phyloP scores from a whole-genome alignment of 768 basidiomycete genomes.

The Solioccasus polychromus region DNA sequence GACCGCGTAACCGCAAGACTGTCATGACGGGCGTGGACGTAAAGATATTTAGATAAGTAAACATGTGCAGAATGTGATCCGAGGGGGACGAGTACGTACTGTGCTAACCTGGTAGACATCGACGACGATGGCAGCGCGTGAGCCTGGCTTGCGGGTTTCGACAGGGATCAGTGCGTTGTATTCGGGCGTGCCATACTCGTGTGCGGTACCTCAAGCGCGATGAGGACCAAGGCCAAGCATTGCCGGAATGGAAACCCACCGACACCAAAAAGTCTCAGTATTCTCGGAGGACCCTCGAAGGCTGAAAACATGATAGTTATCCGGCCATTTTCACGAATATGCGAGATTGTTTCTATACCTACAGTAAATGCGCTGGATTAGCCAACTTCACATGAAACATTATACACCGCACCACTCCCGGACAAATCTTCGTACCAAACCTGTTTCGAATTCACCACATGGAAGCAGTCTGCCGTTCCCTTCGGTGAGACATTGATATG shows the following conservation, averaged over 20 bases:
- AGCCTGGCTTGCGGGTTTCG: slow-evolving; percentile 49
- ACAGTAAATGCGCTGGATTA: neutral
- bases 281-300: slow-evolving; percentile 59
- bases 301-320: slow-evolving; percentile 60
- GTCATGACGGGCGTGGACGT: neutral
- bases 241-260: slow-evolving; percentile 34
- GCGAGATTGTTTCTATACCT: slow-evolving; percentile 60
- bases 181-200: slow-evolving; percentile 62
- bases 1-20: slow-evolving; percentile 69
- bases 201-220: slow-evolving; percentile 43
- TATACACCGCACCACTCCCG: slow-evolving; percentile 51
- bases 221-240: neutral
- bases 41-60: neutral
- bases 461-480: slow-evolving; percentile 60
- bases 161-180: slow-evolving; percentile 52
- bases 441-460: slow-evolving; percentile 47
- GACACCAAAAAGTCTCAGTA: slow-evolving; percentile 53
- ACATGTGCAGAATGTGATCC: neutral
- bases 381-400: neutral
- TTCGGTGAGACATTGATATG: slow-evolving; percentile 71
- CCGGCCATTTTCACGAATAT: slow-evolving; percentile 60
- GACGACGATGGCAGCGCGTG: slow-evolving; percentile 56
- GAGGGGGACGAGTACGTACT: slow-evolving; percentile 28
- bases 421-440: slow-evolving; percentile 75
- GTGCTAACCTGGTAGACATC: slow-evolving; percentile 55